These are phyloP conservation scores for Lipomyces lipofer DNA, from an alignment of 805 yeast species.

Conservation along the genomic window DNA sequence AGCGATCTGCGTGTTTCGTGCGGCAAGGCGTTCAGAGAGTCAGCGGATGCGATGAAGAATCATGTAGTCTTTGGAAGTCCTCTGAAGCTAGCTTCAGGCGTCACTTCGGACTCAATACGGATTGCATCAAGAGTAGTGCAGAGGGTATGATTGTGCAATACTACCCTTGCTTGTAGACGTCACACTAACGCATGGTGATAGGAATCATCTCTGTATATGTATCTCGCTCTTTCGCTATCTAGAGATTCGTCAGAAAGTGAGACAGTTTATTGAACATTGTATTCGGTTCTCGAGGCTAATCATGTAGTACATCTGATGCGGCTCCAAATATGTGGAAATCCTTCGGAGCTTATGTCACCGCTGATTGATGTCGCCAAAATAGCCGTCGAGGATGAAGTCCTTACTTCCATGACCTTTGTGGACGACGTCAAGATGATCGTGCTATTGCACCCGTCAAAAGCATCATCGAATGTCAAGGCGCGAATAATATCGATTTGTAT, in stretches of 20 bases:
- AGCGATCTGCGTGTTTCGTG: background rate
- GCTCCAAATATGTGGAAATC: constrained; percentile 5
- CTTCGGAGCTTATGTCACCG: constrained; percentile 10
- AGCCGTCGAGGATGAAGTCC: background rate
- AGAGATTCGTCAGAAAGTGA: background rate
- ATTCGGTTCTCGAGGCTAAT: background rate
- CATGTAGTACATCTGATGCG: constrained; percentile 11
- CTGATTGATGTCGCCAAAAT: background rate
- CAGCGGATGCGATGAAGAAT: constrained; percentile 27
- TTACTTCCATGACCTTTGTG: constrained; percentile 16
- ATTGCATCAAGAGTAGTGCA: constrained; percentile 5
- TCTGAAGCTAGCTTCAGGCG: background rate
- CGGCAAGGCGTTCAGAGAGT: constrained; percentile 15
- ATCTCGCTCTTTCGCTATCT: background rate
- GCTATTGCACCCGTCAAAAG: constrained; percentile 8
- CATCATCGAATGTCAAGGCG: background rate
- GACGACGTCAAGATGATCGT: constrained; percentile 23
- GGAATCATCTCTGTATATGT: background rate
- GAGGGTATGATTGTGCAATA: background rate
- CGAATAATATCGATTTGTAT: too few species aligned
- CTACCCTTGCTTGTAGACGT: background rate
- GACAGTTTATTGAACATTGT: background rate
- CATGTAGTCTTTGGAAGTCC: constrained; percentile 24
- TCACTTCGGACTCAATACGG: background rate
- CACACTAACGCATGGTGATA: background rate